Percentiles rank a stretch among this genome's conserved stretches.
Conservation (phyloP, 139 green algal genomes). For the Choricystis sp. region DNA sequence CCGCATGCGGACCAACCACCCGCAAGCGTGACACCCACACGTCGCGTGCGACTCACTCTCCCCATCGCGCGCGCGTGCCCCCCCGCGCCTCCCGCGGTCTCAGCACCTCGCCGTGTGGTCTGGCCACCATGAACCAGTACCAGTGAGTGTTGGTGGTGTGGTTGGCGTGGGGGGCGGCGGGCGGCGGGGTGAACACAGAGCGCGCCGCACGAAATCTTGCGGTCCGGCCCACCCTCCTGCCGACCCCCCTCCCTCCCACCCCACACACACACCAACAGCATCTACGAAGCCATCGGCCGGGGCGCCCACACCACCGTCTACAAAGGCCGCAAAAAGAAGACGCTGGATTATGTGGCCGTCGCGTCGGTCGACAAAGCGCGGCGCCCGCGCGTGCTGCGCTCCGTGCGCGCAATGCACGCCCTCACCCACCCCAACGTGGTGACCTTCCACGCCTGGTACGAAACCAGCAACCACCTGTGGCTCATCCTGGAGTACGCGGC, state of each 20-base stretch:
- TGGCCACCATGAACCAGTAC: background rate
- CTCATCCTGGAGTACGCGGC: constrained; percentile 97
- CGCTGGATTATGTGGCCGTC: constrained; percentile 86
- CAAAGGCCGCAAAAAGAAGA: constrained; percentile 85
- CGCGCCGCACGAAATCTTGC: background rate
- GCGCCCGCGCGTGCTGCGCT: constrained; percentile 68
- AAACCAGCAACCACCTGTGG: constrained; percentile 92
- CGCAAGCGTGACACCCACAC: no score
- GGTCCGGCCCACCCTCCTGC: background rate
- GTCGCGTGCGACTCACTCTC: no score
- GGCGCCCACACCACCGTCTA: constrained; percentile 82
- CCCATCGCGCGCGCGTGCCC: no score
- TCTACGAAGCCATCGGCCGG: constrained; percentile 80
- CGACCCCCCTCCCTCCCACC: background rate
- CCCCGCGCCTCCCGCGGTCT: no score
- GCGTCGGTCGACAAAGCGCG: constrained; percentile 81
- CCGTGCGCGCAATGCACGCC: constrained; percentile 72
- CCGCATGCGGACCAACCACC: no score
- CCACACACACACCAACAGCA: constrained; percentile 40
- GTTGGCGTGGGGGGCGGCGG: background rate
- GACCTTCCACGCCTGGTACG: constrained; percentile 87
- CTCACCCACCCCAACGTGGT: constrained; percentile 79
- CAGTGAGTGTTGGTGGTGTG: background rate
- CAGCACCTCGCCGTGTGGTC: no score
- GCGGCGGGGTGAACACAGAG: background rate